Percentiles rank a stretch among this genome's conserved stretches.
These are phyloP conservation scores for Prasinococcaceae sp. DNA, from an alignment of 139 green algal species.

Conservation along the genomic window DNA sequence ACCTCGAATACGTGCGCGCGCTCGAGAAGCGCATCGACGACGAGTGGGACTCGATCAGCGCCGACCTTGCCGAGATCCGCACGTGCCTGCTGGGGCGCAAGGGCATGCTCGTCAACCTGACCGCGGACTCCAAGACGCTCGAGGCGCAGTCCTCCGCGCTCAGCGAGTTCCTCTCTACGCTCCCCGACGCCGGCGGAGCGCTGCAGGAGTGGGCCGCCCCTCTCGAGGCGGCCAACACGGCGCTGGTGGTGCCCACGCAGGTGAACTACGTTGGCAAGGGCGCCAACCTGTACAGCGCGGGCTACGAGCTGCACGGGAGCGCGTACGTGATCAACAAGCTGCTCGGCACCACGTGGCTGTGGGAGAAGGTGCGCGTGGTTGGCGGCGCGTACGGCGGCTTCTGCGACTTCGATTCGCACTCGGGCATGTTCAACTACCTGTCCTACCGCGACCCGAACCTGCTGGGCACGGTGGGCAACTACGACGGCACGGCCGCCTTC, in stretches of 20 bases:
- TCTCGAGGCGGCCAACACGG: constrained; percentile 60
- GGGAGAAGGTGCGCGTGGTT: constrained; percentile 84
- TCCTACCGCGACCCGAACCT: constrained; percentile 96
- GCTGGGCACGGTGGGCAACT: constrained; percentile 72
- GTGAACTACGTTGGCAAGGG: constrained; percentile 99
- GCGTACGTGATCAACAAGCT: constrained; percentile 93
- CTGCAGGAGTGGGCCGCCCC: constrained; percentile 20
- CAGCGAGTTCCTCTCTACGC: constrained; percentile 51
- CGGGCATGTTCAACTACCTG: constrained; percentile 73
- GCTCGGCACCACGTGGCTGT: constrained; percentile 89
- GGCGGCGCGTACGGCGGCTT: constrained; percentile 97
- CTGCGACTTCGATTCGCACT: constrained; percentile 90
- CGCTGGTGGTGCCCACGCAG: constrained; percentile 86
- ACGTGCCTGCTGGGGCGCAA: constrained; percentile 50
- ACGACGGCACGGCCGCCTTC: constrained; percentile 73
- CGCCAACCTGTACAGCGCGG: constrained; percentile 88
- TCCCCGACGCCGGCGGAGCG: constrained; percentile 37
- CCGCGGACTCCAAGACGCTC: constrained; percentile 67
- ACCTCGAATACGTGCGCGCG: constrained; percentile 72
- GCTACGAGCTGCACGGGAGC: constrained; percentile 75
- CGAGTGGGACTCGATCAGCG: constrained; percentile 72
- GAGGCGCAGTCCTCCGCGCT: constrained; percentile 33
- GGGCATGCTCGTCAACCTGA: constrained; percentile 86
- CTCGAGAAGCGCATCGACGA: constrained; percentile 69
- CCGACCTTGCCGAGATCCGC: constrained; percentile 41